A percentile compares a stretch with the other conserved stretches of the same genome.
These are phyloP conservation scores for Carex kokanica DNA, from an alignment of 176 grass and related monocot species.

Conservation along the genomic window DNA sequence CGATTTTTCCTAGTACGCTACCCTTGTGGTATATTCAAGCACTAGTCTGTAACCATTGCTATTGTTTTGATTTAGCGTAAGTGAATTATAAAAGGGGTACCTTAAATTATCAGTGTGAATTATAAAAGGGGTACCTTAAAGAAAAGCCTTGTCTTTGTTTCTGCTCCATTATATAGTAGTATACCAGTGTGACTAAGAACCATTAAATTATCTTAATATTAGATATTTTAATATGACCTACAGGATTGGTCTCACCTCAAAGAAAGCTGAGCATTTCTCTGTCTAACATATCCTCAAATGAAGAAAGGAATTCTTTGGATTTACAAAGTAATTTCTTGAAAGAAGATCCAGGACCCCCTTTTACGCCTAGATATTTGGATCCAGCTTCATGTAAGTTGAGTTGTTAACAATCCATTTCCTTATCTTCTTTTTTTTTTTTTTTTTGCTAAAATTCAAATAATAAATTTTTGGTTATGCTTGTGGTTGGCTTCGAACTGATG, in stretches of 20 bases:
- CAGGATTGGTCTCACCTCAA: conserved; percentile 52
- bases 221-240: not conserved
- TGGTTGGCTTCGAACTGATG: not conserved
- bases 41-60: not conserved
- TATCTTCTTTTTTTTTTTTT: too few relatives aligned
- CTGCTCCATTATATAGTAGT: not conserved
- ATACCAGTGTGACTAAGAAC: not conserved
- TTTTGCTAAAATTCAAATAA: not conserved
- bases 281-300: conserved; percentile 39
- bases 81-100: not conserved
- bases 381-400: conserved; percentile 67
- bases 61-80: not conserved
- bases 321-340: conserved; percentile 41
- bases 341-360: conserved; percentile 58
- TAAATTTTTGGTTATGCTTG: not conserved
- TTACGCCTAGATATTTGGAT: conserved; percentile 77
- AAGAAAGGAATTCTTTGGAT: conserved; percentile 48
- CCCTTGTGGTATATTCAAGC: not conserved
- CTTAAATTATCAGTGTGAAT: too few relatives aligned
- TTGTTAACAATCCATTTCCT: not conserved
- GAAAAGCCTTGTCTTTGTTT: not conserved
- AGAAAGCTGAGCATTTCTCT: conserved; percentile 52
- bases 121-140: too few relatives aligned
- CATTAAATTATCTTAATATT: not conserved
- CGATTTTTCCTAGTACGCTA: not conserved